A percentile compares a stretch with the other conserved stretches of the same genome.
phyloP scores from a whole-genome alignment of 805 yeast species.

The Candida silvatica region DNA sequence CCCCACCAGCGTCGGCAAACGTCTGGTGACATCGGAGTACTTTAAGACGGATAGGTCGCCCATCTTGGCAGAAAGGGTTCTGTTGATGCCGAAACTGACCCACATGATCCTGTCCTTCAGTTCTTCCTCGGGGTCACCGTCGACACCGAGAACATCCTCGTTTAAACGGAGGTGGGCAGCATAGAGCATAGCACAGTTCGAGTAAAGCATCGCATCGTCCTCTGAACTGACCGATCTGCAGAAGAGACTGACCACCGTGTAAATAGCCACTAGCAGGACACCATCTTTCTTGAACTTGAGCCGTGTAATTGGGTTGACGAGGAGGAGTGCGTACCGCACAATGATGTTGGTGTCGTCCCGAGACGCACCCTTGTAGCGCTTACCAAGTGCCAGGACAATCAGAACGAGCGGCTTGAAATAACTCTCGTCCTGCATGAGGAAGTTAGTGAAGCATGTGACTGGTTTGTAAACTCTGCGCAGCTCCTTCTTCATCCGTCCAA shows the following conservation, averaged over 20 bases:
- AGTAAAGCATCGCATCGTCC: slow-evolving; percentile 17
- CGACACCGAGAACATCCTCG: not conserved
- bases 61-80: slow-evolving; percentile 19
- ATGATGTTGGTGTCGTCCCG: slow-evolving; percentile 11
- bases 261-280: slow-evolving; percentile 14
- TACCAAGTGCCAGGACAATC: slow-evolving; percentile 18
- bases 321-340: slow-evolving; percentile 9
- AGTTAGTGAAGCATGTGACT: slow-evolving; percentile 5
- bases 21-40: slow-evolving; percentile 11
- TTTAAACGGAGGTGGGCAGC: slow-evolving; percentile 17
- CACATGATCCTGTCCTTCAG: slow-evolving; percentile 17
- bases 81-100: slow-evolving; percentile 18
- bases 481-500: slow-evolving; percentile 10
- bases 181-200: slow-evolving; percentile 18
- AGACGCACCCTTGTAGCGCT: slow-evolving; percentile 12
- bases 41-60: slow-evolving; percentile 15
- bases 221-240: slow-evolving; percentile 17
- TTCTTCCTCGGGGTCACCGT: slow-evolving; percentile 8
- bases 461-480: slow-evolving; percentile 9
- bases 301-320: slow-evolving; percentile 12
- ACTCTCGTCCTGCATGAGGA: slow-evolving; percentile 5
- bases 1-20: slow-evolving; percentile 11
- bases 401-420: slow-evolving; percentile 15
- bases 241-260: slow-evolving; percentile 14
- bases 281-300: slow-evolving; percentile 7